Percentiles rank a stretch among this genome's conserved stretches.
Conservation (phyloP, 1,284 basidiomycete species). For the Puccinia brachypodii region DNA sequence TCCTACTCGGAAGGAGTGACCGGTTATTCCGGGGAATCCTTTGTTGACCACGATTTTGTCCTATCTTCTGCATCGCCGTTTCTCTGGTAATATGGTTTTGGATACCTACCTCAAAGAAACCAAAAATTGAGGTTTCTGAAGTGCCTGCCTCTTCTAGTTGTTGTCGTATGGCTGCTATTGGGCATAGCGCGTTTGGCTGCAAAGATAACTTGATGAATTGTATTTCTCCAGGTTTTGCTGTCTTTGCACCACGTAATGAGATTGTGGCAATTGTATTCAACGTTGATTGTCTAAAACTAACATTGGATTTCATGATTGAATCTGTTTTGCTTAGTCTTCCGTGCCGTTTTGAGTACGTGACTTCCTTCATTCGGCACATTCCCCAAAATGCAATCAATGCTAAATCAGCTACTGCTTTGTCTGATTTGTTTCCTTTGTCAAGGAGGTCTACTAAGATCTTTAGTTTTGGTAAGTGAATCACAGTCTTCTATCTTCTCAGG, state of each 20-base stretch:
- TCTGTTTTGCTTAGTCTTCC: neutral
- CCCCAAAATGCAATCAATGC: conserved; percentile 17
- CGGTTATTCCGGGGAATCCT: too few species aligned
- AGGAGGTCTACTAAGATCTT: neutral
- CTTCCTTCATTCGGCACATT: neutral
- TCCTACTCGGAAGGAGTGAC: too few species aligned
- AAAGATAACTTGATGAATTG: neutral
- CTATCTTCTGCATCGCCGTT: too few species aligned
- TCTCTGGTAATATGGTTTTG: neutral
- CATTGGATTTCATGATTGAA: neutral
- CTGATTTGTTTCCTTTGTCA: neutral
- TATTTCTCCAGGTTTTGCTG: neutral
- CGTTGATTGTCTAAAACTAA: too few species aligned
- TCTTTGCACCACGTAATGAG: neutral
- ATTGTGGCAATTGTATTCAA: neutral
- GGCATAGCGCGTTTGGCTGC: neutral
- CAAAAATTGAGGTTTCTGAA: neutral
- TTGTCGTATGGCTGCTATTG: neutral
- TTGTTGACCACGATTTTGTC: too few species aligned
- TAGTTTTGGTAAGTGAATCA: neutral
- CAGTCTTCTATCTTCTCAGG: neutral
- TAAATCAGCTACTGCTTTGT: neutral
- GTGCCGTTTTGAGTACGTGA: neutral
- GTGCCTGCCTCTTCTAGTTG: neutral
- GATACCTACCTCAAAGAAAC: neutral